Evolutionary conservation across 2,329 filamentous ascomycete species (phyloP), one percentile per base, ranked within the genome.

Genomic region (Colletotrichum sublineola): DNA sequence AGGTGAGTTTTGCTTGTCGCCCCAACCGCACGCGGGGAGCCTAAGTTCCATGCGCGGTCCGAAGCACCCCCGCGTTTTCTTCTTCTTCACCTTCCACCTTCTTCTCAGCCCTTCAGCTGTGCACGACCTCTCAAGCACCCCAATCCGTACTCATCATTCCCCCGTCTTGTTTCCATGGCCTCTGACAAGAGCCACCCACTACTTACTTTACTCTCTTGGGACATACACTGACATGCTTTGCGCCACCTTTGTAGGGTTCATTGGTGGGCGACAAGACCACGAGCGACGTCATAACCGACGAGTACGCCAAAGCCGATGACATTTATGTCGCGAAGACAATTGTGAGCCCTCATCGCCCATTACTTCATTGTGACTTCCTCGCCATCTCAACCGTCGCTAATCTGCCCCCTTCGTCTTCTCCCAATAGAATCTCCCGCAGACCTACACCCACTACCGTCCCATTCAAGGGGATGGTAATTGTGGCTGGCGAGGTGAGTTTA

Each of bases 391-490:
- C 29, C 44, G 0, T 31, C n/a, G 42, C 68, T 71, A 58, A 71
- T 29, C 57, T 18, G 20, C 24, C 9, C 15, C 52, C 44, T 29
- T 29, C 38, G 29, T 56, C 38, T 68, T 65, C 56, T 50, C 64
- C 73, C 65, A 46, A 18, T 76, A 97, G 95, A 88, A 91, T 29
- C 88, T 99, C 67, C 93, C 95, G 8, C 88, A 92, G 77, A 94
- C 92, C 68, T 97, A 97, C 81, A 93, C 94, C 29, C 92, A 95
- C 80, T 97, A 96, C 80, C 94, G 96, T 67, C 92, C 92, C 14
- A 91, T 97, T 80, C 92, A 93, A 82, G 96, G 96, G 65, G 96
- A 98, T 83, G 96, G 96, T 71, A 97, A 97, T 80, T 98, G 96
- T 83, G 96, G 96, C 78, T 98, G 96, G 96, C 90, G 96, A 92